Evolutionary conservation across 306 rosid genomes (phyloP), one percentile per base, ranked within the genome.

Genomic region (Acmispon strigosus): DNA sequence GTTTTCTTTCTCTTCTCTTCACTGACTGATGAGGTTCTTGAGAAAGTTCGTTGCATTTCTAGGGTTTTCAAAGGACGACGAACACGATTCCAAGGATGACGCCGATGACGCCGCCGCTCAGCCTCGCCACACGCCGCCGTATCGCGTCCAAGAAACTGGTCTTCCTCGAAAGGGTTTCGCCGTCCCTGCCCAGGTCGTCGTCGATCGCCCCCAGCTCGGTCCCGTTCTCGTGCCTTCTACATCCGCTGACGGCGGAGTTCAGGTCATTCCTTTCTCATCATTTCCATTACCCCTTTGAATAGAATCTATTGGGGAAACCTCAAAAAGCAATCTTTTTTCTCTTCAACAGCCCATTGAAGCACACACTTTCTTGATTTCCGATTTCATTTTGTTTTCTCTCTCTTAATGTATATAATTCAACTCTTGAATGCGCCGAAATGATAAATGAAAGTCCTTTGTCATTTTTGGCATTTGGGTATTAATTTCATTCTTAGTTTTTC

Each of bases 181-280:
- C 52, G 96, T 95, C 39, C 89, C 87, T 2, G 90, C 80, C n/a
- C 83, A 91, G 66, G 90, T 91, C 11, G 68, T 80, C 47, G 78
- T 85, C 27, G 92, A 88, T 36, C 91, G 96, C 12, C 82, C 92
- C 22, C 85, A 76, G 4, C 76, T 76, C 8, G 84, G 79, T 47
- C 96, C 96, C 4, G 45, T 95, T 60, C 82, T 95, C 65, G 50
- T 62, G 52, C 90, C 87, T 69, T 87, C 84, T 27, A 66, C 70
- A 4, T 88, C 96, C 37, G 83, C 84, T 50, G 90, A 89, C 27
- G 96, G 96, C 7, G 97, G 96, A 12, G 81, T 95, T 69, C 97
- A 95, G 96, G 97, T 89, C 66, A 17, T 15, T 57, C 51, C n/a
- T 57, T 44, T 50, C 44, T 66, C 49, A 24, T 14, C 55, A n/a